phyloP scores from a whole-genome alignment of 768 basidiomycete species.

The Clavaria fumosa region DNA sequence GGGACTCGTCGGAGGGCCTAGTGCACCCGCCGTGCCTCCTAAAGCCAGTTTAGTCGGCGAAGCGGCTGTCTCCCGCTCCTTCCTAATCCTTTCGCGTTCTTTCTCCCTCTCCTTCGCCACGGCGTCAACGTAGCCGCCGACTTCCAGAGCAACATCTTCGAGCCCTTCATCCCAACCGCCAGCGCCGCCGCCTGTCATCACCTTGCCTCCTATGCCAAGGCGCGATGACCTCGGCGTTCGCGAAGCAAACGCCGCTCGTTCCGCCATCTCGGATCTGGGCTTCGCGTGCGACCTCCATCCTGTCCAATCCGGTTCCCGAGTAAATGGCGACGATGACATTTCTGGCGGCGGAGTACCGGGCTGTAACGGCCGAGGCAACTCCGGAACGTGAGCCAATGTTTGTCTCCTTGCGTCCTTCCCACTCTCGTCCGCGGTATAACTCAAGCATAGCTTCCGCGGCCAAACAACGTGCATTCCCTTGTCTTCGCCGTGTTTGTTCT shows the following conservation, averaged over 20 bases:
- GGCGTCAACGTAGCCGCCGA: conserved; percentile 58
- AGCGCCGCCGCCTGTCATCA: no score
- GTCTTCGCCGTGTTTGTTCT: conserved; percentile 68
- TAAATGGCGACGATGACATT: conserved; percentile 9
- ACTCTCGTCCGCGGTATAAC: conserved; percentile 21
- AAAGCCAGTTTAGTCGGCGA: no score
- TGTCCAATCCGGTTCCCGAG: neutral
- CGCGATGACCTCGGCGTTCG: conserved; percentile 16
- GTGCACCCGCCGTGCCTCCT: no score
- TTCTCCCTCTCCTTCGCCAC: conserved; percentile 63
- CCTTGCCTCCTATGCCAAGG: neutral
- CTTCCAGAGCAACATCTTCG: conserved; percentile 38
- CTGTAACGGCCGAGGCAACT: conserved; percentile 48
- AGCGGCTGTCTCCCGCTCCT: conserved; percentile 35
- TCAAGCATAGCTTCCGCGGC: conserved; percentile 44
- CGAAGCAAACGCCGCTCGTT: conserved; percentile 17
- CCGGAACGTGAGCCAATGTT: conserved; percentile 41
- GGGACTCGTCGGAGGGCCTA: no score
- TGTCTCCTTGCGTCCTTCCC: conserved; percentile 23
- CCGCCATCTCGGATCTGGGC: neutral
- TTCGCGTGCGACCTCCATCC: neutral
- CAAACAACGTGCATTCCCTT: conserved; percentile 66
- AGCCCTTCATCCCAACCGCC: no score
- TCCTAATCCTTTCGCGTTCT: conserved; percentile 58
- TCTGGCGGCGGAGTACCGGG: conserved; percentile 24